phyloP scores from a whole-genome alignment of 495 filamentous ascomycete genomes.

The Neurospora cerealis region DNA sequence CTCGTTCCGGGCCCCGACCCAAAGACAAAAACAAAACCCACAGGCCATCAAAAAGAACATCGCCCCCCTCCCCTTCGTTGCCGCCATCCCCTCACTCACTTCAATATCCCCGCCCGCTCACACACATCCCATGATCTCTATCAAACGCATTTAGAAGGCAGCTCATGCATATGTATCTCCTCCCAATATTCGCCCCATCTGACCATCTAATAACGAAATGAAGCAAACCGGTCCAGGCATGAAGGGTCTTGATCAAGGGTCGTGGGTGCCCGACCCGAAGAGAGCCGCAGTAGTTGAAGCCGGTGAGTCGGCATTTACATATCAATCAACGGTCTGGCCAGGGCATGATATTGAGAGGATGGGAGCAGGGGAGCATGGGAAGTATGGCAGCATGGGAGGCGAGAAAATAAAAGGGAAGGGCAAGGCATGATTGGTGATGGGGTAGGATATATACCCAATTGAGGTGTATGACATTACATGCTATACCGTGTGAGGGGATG shows the following conservation, averaged over 20 bases:
- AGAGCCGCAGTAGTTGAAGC: neutral
- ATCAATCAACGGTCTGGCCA: neutral
- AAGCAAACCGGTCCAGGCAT: neutral
- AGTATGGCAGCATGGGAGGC: neutral
- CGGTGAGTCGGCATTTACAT: neutral
- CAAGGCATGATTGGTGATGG: neutral
- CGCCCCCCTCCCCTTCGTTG: neutral
- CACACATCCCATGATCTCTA: neutral
- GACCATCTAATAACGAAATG: neutral
- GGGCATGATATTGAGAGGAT: neutral
- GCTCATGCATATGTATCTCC: neutral
- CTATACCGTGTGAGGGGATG: neutral
- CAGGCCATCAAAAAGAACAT: neutral
- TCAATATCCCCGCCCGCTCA: neutral
- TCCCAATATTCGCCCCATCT: neutral
- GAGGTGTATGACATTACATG: neutral
- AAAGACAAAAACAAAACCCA: too few relatives aligned
- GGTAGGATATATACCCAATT: neutral
- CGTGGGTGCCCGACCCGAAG: neutral
- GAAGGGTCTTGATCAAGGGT: neutral
- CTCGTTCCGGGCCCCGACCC: too few relatives aligned
- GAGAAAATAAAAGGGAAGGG: too few relatives aligned
- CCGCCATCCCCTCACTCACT: neutral
- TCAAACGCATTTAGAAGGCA: neutral
- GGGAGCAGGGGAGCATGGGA: neutral